Percentiles rank a stretch among this genome's conserved stretches.
phyloP scores from a whole-genome alignment of 441 rosid genomes.

The Adansonia gregorii region DNA sequence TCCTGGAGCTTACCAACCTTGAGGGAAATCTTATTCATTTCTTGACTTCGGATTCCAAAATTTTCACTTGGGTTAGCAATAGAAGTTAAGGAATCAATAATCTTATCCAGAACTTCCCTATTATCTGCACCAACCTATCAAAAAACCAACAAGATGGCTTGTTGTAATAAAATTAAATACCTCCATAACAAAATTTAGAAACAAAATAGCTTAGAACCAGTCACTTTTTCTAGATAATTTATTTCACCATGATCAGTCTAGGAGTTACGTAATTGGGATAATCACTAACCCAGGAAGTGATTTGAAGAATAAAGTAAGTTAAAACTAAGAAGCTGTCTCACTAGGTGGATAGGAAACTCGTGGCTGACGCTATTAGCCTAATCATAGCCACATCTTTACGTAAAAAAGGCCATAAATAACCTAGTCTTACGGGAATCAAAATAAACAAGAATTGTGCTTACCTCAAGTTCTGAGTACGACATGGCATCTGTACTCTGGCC shows the following conservation, averaged over 20 bases:
- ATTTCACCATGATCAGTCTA: background rate
- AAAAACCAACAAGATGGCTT: conserved; percentile 36
- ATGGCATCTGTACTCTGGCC: conserved; percentile 73
- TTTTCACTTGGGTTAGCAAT: conserved; percentile 66
- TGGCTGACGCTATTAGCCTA: conserved; percentile 10
- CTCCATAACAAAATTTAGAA: background rate
- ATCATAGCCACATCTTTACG: background rate
- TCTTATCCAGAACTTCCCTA: conserved; percentile 72
- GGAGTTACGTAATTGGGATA: background rate
- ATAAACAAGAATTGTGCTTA: conserved; percentile 36
- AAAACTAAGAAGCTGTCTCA: background rate
- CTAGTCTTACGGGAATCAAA: background rate
- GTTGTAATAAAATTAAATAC: conserved; percentile 22
- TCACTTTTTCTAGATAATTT: background rate
- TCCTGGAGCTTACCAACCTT: conserved; percentile 62
- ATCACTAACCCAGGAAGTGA: background rate
- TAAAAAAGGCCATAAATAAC: conserved; percentile 6
- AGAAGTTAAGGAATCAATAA: conserved; percentile 81
- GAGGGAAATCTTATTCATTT: conserved; percentile 51
- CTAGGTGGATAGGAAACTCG: background rate
- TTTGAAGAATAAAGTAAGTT: background rate
- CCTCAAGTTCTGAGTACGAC: conserved; percentile 93
- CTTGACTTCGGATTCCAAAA: conserved; percentile 35
- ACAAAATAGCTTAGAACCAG: conserved; percentile 18
- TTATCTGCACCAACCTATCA: conserved; percentile 89